Conservation (phyloP, 345 rosid genomes). For the Mercurialis annua region DNA sequence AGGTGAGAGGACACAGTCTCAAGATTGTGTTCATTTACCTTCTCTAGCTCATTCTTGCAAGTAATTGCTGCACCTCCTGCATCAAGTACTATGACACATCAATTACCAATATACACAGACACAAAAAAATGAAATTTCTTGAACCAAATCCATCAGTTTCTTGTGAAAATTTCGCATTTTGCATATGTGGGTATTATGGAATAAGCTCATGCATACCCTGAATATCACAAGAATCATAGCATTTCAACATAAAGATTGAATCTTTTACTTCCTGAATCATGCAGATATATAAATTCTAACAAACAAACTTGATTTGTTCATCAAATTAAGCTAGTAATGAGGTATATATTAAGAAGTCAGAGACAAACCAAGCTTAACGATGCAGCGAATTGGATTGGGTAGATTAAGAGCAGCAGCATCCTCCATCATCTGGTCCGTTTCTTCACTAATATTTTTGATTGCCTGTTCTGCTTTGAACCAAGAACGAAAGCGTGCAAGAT, state of each 20-base stretch:
- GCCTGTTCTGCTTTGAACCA: no score
- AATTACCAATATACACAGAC: not conserved
- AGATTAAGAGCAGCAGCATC: not conserved
- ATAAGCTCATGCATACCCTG: not conserved
- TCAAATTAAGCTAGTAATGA: not conserved
- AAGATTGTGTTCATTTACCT: slow-evolving; percentile 67
- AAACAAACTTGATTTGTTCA: not conserved
- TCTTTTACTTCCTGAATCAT: not conserved
- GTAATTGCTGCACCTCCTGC: slow-evolving; percentile 95
- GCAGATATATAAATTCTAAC: not conserved
- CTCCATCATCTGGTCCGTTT: no score
- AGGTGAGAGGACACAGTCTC: slow-evolving; percentile 56
- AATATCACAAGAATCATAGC: not conserved
- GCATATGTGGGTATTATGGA: not conserved
- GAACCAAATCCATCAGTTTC: slow-evolving; percentile 1
- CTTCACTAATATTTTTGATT: not conserved
- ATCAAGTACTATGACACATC: not conserved
- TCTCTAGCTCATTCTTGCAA: slow-evolving; percentile 83
- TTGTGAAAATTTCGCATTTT: not conserved
- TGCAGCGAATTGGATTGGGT: slow-evolving; percentile 67
- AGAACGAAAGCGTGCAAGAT: no score
- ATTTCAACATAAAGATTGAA: not conserved
- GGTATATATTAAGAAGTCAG: not conserved
- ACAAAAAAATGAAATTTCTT: not conserved
- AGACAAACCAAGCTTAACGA: slow-evolving; percentile 78